phyloP scores from a whole-genome alignment of 768 basidiomycete species.

The Crassisporium funariophilum region DNA sequence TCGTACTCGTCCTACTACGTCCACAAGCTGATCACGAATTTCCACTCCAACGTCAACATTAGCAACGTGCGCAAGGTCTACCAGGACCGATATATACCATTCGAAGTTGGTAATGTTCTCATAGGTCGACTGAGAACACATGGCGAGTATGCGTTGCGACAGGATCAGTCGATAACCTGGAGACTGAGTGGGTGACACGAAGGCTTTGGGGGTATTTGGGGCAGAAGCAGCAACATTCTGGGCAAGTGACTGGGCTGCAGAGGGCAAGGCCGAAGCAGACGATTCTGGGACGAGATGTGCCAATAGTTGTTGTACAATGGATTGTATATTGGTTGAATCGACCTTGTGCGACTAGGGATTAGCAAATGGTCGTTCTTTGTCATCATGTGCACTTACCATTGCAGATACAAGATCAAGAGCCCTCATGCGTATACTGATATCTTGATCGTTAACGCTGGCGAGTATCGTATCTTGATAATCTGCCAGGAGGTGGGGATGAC shows the following conservation, averaged over 20 bases:
- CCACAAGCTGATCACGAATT: conserved; percentile 84
- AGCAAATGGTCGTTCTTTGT: no score
- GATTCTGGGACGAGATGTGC: conserved; percentile 77
- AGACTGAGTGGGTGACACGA: conserved; percentile 63
- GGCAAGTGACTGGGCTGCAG: conserved; percentile 62
- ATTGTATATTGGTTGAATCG: conserved; percentile 80
- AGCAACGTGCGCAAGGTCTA: conserved; percentile 89
- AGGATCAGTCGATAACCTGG: conserved; percentile 86
- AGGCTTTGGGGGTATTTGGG: conserved; percentile 33
- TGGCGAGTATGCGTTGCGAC: conserved; percentile 79
- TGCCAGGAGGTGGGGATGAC: conserved; percentile 85
- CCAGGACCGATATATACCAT: conserved; percentile 95
- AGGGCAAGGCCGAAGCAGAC: conserved; percentile 45
- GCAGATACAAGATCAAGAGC: conserved; percentile 92
- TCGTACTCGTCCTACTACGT: conserved; percentile 81
- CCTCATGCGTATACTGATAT: conserved; percentile 95
- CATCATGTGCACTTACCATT: conserved; percentile 60
- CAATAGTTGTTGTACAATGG: conserved; percentile 87
- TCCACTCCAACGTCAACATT: conserved; percentile 75
- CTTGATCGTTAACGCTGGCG: conserved; percentile 86
- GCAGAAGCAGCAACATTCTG: conserved; percentile 39
- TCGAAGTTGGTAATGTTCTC: conserved; percentile 91
- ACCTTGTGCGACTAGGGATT: conserved; percentile 52
- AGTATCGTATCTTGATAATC: conserved; percentile 93
- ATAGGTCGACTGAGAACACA: conserved; percentile 84